Evolutionary conservation across 768 basidiomycete species (phyloP), one percentile per base, ranked within the genome.

Genomic region (Collybia nuda): DNA sequence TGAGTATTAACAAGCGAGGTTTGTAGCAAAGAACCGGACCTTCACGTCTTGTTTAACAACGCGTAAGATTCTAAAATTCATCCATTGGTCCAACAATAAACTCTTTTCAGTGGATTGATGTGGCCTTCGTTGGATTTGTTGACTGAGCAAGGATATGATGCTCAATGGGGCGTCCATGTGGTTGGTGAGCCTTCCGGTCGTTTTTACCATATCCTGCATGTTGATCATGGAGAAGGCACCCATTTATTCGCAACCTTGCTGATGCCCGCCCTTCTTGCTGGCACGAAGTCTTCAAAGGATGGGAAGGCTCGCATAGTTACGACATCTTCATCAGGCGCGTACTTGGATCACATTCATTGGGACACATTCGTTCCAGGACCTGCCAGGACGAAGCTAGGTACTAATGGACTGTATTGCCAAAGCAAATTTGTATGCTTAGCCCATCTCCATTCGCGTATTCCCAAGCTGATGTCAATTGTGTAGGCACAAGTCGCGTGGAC

Each of bases 161-260:
- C 79, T n/a, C 75, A 78, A 46, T 85, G 82, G 47, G 82, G 78
- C 11, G 78, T 76, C 2, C 84, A 84, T 53, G 77, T 79, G 23
- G 54, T 82, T 6, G 80, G 80, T 75, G 49, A 24, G 23, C n/a
- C 19, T 28, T 18, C 23, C 15, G 9, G 12, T 18, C 35, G 23
- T 19, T 37, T 19, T 5, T 45, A 79, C 39, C n/a, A n/a, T n/a
- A n/a, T n/a, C n/a, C n/a, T n/a, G n/a, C n/a, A n/a, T n/a, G n/a
- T n/a, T n/a, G n/a, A n/a, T n/a, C n/a, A n/a, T n/a, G n/a, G n/a
- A n/a, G n/a, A n/a, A 40, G 79, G 79, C 6, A 80, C 75, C 60
- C 74, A 67, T 54, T 70, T 74, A 55, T 70, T 83, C 55, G 81
- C 80, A 2, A 67, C 70, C 40, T 68, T 77, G 14, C 73, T 85